Conservation (phyloP, 129 eudicot species). For the Chrysanthemum lavandulifolium region DNA sequence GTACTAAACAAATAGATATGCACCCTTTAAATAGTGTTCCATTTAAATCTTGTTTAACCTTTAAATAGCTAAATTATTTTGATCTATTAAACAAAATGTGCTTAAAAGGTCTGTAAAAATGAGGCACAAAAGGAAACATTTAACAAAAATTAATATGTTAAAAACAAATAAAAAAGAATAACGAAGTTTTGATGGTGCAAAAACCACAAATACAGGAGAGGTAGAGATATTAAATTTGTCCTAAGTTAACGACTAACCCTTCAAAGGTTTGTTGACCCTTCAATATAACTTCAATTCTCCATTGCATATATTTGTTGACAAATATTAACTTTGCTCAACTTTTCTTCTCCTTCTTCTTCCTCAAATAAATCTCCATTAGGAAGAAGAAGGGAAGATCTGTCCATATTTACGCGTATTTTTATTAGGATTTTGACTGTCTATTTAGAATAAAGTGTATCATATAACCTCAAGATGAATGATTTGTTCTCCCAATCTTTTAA, state of each 20-base stretch:
- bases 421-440: not conserved
- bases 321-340: slow-evolving; percentile 21
- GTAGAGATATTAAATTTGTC: slow-evolving; percentile 7
- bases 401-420: slow-evolving; percentile 18
- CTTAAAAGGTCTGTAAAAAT: too few relatives aligned
- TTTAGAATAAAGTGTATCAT: slow-evolving; percentile 20
- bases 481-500: slow-evolving; percentile 39
- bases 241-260: slow-evolving; percentile 25
- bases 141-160: not conserved
- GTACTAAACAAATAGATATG: too few relatives aligned
- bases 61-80: too few relatives aligned
- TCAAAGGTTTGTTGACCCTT: slow-evolving; percentile 12
- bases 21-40: too few relatives aligned
- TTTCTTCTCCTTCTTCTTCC: slow-evolving; percentile 43
- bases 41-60: too few relatives aligned
- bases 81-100: too few relatives aligned
- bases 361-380: slow-evolving; percentile 17
- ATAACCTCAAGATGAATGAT: slow-evolving; percentile 36
- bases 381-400: slow-evolving; percentile 37
- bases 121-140: slow-evolving; percentile 1
- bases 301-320: slow-evolving; percentile 5
- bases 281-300: not conserved
- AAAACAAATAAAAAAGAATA: not conserved
- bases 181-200: not conserved
- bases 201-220: slow-evolving; percentile 17